Evolutionary conservation across 192 early-diverging fungal species (phyloP).

Genomic region (Pecoramyces ruminantium): DNA sequence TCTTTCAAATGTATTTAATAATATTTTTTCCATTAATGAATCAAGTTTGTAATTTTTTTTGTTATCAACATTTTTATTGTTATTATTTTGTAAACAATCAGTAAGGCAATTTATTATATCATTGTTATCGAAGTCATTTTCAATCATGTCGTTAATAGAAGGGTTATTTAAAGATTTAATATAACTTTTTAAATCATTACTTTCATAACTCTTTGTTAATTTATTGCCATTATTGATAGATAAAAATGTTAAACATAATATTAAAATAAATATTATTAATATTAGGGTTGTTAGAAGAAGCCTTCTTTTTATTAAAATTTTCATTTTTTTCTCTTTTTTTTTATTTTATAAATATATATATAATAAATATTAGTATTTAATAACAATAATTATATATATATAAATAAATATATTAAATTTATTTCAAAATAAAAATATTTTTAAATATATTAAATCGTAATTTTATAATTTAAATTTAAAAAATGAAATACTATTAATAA

Average conservation of each 20-base stretch:
- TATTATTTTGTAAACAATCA: background rate
- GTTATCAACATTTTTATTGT: too few species aligned
- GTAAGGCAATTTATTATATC: background rate
- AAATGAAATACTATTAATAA: too few species aligned
- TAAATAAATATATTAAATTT: too few species aligned
- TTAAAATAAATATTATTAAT: background rate
- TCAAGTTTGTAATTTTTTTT: background rate
- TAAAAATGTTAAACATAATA: background rate
- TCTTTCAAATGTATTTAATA: background rate
- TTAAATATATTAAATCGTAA: too few species aligned
- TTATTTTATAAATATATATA: background rate
- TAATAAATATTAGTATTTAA: too few species aligned
- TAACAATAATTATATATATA: too few species aligned
- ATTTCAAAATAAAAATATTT: too few species aligned
- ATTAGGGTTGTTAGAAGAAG: background rate
- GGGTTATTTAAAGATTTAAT: background rate
- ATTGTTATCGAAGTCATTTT: background rate
- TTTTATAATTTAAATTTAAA: too few species aligned
- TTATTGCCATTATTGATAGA: background rate
- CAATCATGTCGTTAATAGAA: background rate
- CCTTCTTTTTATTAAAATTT: background rate
- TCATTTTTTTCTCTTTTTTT: background rate
- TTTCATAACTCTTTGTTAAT: background rate
- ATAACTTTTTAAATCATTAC: background rate
- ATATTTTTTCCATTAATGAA: background rate